Evolutionary conservation across 306 rosid species (phyloP), one percentile per base, ranked within the genome.

Genomic region (Vigna radiata): DNA sequence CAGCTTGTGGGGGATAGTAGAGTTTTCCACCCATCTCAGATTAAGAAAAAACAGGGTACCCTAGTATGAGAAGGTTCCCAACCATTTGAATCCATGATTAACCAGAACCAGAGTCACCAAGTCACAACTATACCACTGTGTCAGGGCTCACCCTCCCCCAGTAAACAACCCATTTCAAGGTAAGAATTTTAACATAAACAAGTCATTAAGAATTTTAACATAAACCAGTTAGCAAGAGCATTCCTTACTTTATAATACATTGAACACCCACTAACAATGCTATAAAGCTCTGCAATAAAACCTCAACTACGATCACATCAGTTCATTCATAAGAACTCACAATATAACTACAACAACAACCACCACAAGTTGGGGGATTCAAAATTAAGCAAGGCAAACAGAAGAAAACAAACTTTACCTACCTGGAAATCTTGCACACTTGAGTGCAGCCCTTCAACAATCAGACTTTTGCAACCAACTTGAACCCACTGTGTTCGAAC

Each of bases 131-230:
- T 6, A 5, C 6, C 39, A 36, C 39, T 36, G 6, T 36, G 7
- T 36, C 39, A 36, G 6, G 39, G 39, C 7, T 36, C 39, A 36
- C 39, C 39, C 39, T 36, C 8, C 43, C 44, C 11, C 44, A 9
- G 11, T 39, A 39, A 39, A 39, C 44, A 39, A 72, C 39, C 46
- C 52, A 21, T 36, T 36, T 33, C 19, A 54, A 36, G 76, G 11
- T 19, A 5, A 17, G 39, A 36, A 37, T 12, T 58, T 3, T 8
- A 67, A 31, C 50, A 44, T 19, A 23, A 55, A 58, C 31, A 52
- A 27, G 59, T 56, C 66, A 77, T 19, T 33, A 55, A 55, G 7
- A 9, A 55, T n/a, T n/a, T n/a, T n/a, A n/a, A n/a, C n/a, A n/a
- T n/a, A n/a, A n/a, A n/a, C 11, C 12, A 0, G 21, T 15, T 27